phyloP scores from a whole-genome alignment of 148 eudicot genomes.

The Rhododendron ovatum region DNA sequence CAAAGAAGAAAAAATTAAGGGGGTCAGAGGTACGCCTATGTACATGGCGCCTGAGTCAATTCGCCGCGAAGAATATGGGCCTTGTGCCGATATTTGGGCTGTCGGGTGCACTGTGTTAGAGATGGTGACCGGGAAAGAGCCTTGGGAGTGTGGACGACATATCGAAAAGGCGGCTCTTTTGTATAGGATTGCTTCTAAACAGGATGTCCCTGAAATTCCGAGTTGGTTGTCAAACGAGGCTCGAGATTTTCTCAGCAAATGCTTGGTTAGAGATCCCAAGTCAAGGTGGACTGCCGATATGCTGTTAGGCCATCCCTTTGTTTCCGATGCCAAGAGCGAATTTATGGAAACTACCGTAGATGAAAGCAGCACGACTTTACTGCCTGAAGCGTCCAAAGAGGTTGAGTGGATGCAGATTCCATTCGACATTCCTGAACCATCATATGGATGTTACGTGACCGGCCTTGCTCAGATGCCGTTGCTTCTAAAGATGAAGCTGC shows the following conservation, averaged over 20 bases:
- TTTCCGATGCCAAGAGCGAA: neutral
- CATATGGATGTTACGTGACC: too few species aligned
- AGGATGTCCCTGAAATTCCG: neutral
- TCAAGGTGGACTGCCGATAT: neutral
- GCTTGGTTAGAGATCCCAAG: neutral
- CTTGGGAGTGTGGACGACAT: neutral
- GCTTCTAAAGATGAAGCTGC: too few species aligned
- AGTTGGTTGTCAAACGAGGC: neutral
- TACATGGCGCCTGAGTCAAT: constrained; percentile 3
- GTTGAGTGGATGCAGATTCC: too few species aligned
- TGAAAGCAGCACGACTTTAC: too few species aligned
- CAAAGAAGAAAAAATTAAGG: neutral
- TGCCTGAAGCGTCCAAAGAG: too few species aligned
- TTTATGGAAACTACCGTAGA: too few species aligned
- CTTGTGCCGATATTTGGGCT: neutral
- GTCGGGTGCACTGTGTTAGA: too few species aligned
- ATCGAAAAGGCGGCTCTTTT: neutral
- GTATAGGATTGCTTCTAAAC: neutral
- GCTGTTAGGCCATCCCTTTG: neutral
- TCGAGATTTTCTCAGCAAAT: neutral
- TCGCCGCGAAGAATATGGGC: neutral
- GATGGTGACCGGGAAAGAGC: neutral
- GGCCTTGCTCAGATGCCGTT: too few species aligned
- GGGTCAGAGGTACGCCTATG: neutral
- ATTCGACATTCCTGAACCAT: too few species aligned